Percentiles rank a stretch among this genome's conserved stretches.
These are phyloP conservation scores for Sarocladiaceae sp. DNA, from an alignment of 2,329 filamentous ascomycete species.

Conservation along the genomic window DNA sequence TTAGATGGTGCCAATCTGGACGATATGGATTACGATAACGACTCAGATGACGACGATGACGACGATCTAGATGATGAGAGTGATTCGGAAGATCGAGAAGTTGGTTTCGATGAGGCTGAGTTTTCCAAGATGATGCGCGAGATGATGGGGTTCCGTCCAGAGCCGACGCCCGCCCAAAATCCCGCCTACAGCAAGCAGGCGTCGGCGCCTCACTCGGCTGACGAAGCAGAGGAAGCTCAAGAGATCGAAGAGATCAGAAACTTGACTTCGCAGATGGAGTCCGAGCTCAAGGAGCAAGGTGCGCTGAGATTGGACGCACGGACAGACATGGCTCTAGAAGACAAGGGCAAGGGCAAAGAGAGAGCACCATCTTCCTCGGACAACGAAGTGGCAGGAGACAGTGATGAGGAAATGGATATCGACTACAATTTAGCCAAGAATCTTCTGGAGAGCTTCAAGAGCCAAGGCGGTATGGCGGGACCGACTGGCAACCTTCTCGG, in stretches of 20 bases:
- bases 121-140: conserved; percentile 87
- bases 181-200: background rate
- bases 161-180: background rate
- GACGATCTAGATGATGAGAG: conserved; percentile 44
- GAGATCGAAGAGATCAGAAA: conserved; percentile 61
- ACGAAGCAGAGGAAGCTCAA: conserved; percentile 44
- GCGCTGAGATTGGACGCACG: conserved; percentile 53
- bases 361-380: conserved; percentile 9
- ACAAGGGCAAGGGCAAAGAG: conserved; percentile 22
- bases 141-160: conserved; percentile 69
- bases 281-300: conserved; percentile 65
- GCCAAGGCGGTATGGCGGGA: conserved; percentile 79
- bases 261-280: conserved; percentile 66
- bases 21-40: conserved; percentile 66
- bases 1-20: conserved; percentile 71
- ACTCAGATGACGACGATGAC: conserved; percentile 42
- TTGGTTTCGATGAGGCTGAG: conserved; percentile 78
- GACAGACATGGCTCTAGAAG: conserved; percentile 23
- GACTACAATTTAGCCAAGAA: conserved; percentile 90
- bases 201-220: too few species aligned
- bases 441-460: conserved; percentile 86
- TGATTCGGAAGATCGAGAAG: conserved; percentile 68
- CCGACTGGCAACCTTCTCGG: conserved; percentile 84
- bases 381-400: conserved; percentile 42
- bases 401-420: conserved; percentile 63